Percentiles rank a stretch among this genome's conserved stretches.
Conservation (phyloP, 139 green algal genomes). For the Chlorella sp. region DNA sequence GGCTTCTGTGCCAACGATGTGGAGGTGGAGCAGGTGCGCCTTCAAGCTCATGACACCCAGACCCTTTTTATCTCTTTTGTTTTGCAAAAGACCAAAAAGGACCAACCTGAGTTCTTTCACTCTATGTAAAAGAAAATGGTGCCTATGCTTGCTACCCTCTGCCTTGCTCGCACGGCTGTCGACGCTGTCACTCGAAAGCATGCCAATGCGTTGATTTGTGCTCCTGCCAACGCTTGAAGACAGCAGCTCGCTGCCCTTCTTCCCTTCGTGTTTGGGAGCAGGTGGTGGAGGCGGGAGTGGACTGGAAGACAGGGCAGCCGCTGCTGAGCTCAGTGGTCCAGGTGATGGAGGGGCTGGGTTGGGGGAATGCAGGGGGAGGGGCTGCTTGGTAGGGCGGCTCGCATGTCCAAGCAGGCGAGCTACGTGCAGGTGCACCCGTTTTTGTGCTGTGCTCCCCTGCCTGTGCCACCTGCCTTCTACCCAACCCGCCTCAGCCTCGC, state of each 20-base stretch:
- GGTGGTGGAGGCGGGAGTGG: slow-evolving; percentile 74
- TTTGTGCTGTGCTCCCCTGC: neutral
- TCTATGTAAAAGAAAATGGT: no score
- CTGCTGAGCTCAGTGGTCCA: slow-evolving; percentile 74
- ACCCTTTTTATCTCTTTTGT: no score
- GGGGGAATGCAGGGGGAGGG: neutral
- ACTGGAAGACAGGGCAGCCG: slow-evolving; percentile 68
- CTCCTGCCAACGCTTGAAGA: neutral
- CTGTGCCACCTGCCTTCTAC: neutral
- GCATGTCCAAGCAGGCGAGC: no score
- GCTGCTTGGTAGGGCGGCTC: no score
- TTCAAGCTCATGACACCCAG: slow-evolving; percentile 11
- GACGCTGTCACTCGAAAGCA: neutral
- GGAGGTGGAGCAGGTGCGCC: slow-evolving; percentile 83
- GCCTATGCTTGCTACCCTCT: no score
- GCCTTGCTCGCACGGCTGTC: neutral
- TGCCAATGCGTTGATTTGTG: neutral
- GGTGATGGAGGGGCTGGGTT: slow-evolving; percentile 77
- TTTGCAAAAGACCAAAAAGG: no score
- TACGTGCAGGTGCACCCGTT: no score
- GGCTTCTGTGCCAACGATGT: slow-evolving; percentile 96
- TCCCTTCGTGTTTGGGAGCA: neutral
- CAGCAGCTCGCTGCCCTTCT: neutral
- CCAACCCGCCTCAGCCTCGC: neutral
- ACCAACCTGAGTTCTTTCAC: no score